Evolutionary conservation across 2,329 filamentous ascomycete genomes (phyloP), one percentile per base, ranked within the genome.

Genomic region (Ceratocystis eucalypticola): DNA sequence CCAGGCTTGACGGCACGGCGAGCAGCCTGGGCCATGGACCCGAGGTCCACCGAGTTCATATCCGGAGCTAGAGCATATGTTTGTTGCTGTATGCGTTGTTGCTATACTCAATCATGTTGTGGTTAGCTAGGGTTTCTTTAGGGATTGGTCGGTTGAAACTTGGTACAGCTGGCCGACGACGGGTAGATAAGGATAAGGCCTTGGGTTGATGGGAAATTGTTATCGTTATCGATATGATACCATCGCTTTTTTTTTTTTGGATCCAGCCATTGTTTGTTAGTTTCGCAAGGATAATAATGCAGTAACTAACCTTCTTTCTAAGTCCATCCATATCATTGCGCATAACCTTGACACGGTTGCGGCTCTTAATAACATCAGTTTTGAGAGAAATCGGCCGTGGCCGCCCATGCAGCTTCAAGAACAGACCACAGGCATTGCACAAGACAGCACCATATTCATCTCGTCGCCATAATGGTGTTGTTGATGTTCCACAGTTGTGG

Each of bases 351-450:
- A 97, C 93, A 70, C 94, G 87, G 78, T 99, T 99, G 73, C 94
- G 91, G 80, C 92, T 96, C 81, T 99, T 99, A 80, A 99, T 99
- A 71, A 97, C 93, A 80, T 99, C 94, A 62, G 94, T 97, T 82
- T 99, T 99, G 72, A 99, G 83, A 72, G 90, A 96, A 75, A 96
- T 96, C 71, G 94, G 94, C 66, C 94, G 87, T 68, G 94, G 86
- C 30, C 92, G 88, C 70, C 92, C 92, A 75, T 99, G 94, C 71
- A 99, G 83, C 82, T 99, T 99, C 73, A 97, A 83, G 77, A 97
- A 99, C 67, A 99, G 83, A 68, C 94, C 94, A 77, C 94, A 99
- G 73, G 94, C 94, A 78, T 99, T 99, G 85, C 94, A 99, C 64
- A 99, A 88, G 46, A 99, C 93, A 0, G 91, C 88, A 71, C 94